Base-by-base conservation (phyloP, 106 monocot genomes). In the Narthecium ossifragum region DNA sequence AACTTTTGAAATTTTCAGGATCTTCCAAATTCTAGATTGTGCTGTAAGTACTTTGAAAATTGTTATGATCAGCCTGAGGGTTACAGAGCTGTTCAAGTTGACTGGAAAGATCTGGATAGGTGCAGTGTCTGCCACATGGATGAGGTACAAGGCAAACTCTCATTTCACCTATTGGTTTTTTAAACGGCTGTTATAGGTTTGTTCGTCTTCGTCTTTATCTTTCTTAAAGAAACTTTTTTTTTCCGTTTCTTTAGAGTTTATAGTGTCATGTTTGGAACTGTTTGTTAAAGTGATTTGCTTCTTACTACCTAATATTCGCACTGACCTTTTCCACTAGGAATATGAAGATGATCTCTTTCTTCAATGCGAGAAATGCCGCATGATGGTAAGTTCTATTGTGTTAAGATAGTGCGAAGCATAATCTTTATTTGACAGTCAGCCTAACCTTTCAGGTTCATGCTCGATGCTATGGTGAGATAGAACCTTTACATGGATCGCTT, bases 121-220 rank as follows among this genome's bases (percentile, higher is more conserved):
- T 98, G 98, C 65, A 84, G 73, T 79, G 98, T 98, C 47, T 98
- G 98, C 54, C 81, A 98, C 63, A 98, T 82, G 87, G 98, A 98
- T 78, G 98, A 98, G 87, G 98, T 98, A 79, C 38, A 24, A 1
- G 15, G 14, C 52, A 8, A 26, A n/a, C n/a, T n/a, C n/a, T n/a
- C n/a, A n/a, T 13, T 39, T 39, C 23, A 39, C 31, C 17, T 54
- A 12, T n/a, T n/a, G n/a, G n/a, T n/a, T n/a, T n/a, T n/a, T n/a
- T n/a, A n/a, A n/a, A n/a, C n/a, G n/a, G n/a, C n/a, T n/a, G n/a
- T n/a, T n/a, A n/a, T n/a, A n/a, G n/a, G n/a, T n/a, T n/a, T n/a
- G n/a, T n/a, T n/a, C n/a, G n/a, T n/a, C 27, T 21, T 33, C 20
- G 0, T 22, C 17, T 46, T 67, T 46, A 29, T 17, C 2, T 66